Base-by-base conservation (phyloP, 139 green algal genomes). In the Coccomyxa sp. region DNA sequence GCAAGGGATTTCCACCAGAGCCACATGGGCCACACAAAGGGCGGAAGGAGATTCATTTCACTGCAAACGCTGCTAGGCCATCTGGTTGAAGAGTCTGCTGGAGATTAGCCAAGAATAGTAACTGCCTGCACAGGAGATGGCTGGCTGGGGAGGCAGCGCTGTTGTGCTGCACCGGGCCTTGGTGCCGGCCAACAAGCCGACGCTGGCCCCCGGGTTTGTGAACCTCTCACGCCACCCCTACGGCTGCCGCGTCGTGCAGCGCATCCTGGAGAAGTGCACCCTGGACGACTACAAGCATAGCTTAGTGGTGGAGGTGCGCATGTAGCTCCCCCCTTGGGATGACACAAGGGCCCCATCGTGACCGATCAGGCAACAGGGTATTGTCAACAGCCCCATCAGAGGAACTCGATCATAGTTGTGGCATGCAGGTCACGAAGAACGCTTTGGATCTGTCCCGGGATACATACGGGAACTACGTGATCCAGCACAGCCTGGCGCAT, bases 181-280 rank as follows among this genome's bases (percentile, higher is more conserved):
- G 63, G 63, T 25, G 63, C 63, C 10, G 63, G 18, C 18, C 7
- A 25, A 71, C 63, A 71, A 31, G 31, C 23, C 71, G 12, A n/a
- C 71, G 27, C 23, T 77, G 71, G 71, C 23, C 23, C 23, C 71
- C 23, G 71, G 71, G 23, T 88, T 95, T 23, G 87, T 97, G 63
- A 68, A 86, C 23, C 91, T 99, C 25, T 92, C 89, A 60, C 90
- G 82, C 14, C 95, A 99, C 87, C 90, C 92, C 30, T 99, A 98
- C 86, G 96, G 96, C 71, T 99, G 96, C 91, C 91, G 96, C 75
- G 93, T 98, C 78, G 93, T 99, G 23, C 96, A 99, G 92, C 88
- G 96, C 59, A 90, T 99, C 67, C 89, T 99, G 85, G 93, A 99
- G 91, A 90, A 97, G 87, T 97, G 95, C 82, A 82, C 81, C 14